Evolutionary conservation across 2,329 filamentous ascomycete species (phyloP).

Genomic region (Apiospora hydei): DNA sequence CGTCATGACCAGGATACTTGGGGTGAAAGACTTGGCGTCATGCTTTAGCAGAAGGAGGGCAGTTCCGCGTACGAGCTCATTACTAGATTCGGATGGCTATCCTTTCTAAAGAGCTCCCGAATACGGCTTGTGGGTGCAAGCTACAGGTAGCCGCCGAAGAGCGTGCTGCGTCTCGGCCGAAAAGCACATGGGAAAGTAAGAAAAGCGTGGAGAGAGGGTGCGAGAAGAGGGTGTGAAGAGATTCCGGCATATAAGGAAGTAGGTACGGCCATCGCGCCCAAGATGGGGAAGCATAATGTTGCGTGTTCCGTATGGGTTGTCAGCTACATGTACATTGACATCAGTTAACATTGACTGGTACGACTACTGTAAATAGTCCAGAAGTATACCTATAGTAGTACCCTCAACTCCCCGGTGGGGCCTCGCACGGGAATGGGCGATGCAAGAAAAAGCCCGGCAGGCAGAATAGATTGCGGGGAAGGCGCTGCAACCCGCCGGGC

Average conservation of each 20-base stretch:
- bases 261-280: neutral
- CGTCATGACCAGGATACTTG: neutral
- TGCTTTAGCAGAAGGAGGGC: neutral
- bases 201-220: no score
- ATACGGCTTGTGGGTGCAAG: neutral
- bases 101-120: neutral
- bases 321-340: neutral
- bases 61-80: neutral
- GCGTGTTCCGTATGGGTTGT: neutral
- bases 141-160: neutral
- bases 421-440: neutral
- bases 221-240: neutral
- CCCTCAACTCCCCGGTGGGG: neutral
- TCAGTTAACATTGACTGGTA: neutral
- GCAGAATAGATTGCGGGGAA: conserved; percentile 5
- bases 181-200: neutral
- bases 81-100: neutral
- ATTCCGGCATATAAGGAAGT: neutral
- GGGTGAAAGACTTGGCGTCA: neutral
- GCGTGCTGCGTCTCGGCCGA: neutral
- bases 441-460: neutral
- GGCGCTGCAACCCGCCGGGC: neutral
- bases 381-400: neutral
- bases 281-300: neutral
- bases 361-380: neutral